Evolutionary conservation across 164 flowering plant genomes (phyloP), one percentile per base, ranked within the genome.

Genomic region (Sedum album): DNA sequence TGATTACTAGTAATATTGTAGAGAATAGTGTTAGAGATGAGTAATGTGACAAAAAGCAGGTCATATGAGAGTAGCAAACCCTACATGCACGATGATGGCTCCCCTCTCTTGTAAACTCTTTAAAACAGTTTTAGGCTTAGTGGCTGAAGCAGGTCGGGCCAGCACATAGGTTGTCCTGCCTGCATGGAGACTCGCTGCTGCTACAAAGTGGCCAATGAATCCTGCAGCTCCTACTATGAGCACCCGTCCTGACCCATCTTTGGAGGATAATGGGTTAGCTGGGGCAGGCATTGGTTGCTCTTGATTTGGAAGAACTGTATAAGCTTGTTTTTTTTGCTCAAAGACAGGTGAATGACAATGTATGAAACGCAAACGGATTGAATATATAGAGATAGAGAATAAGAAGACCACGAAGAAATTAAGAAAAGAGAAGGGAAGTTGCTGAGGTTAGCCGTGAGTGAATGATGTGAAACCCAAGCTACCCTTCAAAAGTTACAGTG

Each of bases 151-250:
- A 28, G 68, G 42, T 7, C 87, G 79, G 66, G 74, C 71, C 0
- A 86, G 80, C 3, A 87, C 23, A 38, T 75, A 82, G 5, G 91
- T 87, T 23, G 87, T 70, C 1, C 77, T 70, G 21, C 84, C 84
- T 28, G 76, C 60, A 14, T 36, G 70, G 0, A 87, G 71, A 76
- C 89, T 80, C 17, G 89, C 86, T 33, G 80, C 84, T 5, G 83
- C 82, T 0, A 87, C 68, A 70, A 81, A 87, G 31, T 76, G 75
- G 4, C 89, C 89, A n/a, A 87, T 85, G 77, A 83, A 82, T 13
- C 91, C 91, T 7, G 86, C 80, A 1, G 86, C 80, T 1, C 90
- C 90, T 26, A 68, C 72, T 26, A 86, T 69, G 20, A 86, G 81
- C 39, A 78, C 71, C 17, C 76, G 74, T 28, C 73, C 72, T 49